Base-by-base conservation (phyloP, 441 rosid genomes). In the Macaranga tanarius region DNA sequence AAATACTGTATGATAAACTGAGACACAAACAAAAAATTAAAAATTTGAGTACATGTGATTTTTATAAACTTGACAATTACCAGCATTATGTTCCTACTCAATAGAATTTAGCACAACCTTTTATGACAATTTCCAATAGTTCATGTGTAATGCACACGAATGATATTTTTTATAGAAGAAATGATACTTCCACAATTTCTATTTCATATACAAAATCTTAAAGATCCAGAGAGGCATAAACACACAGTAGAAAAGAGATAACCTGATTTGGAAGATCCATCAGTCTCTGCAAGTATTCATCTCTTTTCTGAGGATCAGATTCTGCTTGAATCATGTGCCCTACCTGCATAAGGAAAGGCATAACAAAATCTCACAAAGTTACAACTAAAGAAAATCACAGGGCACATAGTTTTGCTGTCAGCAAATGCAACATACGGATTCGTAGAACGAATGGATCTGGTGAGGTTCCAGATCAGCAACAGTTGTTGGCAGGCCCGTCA, bases 291-390 rank as follows among this genome's bases (percentile, higher is more conserved):
- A 96, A 81, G 76, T 94, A 96, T 70, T 94, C 99, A 80, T 96
- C 99, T 83, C 99, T 88, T 85, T 94, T 96, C 71, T 91, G 97
- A 16, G 89, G 89, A 85, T 92, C 99, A 83, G 99, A 69, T 83
- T 96, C 99, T 38, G 99, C 99, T 81, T 94, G 98, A 75, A 96
- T 92, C 99, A 96, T 96, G 78, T 89, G 90, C 72, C 91, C 97
- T 72, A 96, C 99, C 99, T 96, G 77, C 73, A 82, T 66, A 56
- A 77, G 11, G 52, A 77, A 54, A 44, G 47, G 17, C 40, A 47
- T 57, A 51, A 34, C 10, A 40, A 55, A 5, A 64, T 13, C 15
- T 7, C 6, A 71, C 16, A 31, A 19, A 50, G n/a, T 47, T 22
- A 31, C n/a, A 10, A 25, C 40, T 5, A 25, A n/a, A 50, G 5